phyloP scores from a whole-genome alignment of 306 rosid genomes.

The Betula pendula region DNA sequence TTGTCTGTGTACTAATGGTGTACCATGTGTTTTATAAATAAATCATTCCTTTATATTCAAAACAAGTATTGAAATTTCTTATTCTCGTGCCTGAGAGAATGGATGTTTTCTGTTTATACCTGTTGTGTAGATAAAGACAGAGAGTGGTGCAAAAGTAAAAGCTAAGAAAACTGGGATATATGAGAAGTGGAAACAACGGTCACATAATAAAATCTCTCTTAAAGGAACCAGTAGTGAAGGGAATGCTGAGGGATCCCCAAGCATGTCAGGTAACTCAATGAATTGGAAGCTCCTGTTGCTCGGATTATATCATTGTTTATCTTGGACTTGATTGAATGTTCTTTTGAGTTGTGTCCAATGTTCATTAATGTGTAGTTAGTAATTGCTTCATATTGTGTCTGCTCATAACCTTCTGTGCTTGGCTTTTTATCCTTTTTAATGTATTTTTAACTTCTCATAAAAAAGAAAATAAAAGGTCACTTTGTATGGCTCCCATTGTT shows the following conservation, averaged over 20 bases:
- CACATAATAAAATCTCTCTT: constrained; percentile 62
- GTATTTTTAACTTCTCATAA: background rate
- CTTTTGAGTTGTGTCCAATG: background rate
- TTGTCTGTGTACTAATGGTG: background rate
- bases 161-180: constrained; percentile 84
- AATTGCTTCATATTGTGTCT: background rate
- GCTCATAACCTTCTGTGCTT: background rate
- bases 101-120: constrained; percentile 18
- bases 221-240: constrained; percentile 54
- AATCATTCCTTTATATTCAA: background rate
- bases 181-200: constrained; percentile 82
- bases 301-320: background rate
- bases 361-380: background rate
- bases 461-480: background rate
- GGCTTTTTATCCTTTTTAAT: background rate
- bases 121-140: constrained; percentile 70
- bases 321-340: background rate
- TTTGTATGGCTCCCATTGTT: background rate
- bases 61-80: constrained; percentile 8
- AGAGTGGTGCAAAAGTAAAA: constrained; percentile 83
- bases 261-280: constrained; percentile 45
- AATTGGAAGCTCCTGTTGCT: constrained; percentile 7
- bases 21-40: background rate
- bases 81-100: constrained; percentile 1
- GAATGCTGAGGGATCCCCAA: constrained; percentile 41